Conservation (phyloP, 2,329 filamentous ascomycete species). For the Talaromyces funiculosus region DNA sequence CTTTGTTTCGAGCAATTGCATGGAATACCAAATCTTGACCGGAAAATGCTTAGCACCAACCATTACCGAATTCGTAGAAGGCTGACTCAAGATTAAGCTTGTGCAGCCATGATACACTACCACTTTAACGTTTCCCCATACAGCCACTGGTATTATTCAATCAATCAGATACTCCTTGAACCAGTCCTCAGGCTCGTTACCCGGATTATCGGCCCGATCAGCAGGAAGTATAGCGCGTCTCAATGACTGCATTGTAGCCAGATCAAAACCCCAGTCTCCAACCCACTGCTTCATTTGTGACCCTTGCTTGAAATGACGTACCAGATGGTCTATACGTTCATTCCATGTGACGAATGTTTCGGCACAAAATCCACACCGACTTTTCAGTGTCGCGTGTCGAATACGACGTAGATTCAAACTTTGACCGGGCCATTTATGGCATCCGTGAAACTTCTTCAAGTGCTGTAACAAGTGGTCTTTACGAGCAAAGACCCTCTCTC, state of each 20-base stretch:
- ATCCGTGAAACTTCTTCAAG: slow-evolving; percentile 50
- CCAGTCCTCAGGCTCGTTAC: neutral
- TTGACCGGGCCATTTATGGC: slow-evolving; percentile 34
- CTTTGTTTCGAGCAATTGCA: neutral
- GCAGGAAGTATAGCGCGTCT: neutral
- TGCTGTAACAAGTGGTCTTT: slow-evolving; percentile 56
- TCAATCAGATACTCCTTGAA: neutral
- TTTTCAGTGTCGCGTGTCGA: slow-evolving; percentile 41
- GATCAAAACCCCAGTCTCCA: slow-evolving; percentile 48
- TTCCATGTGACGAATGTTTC: slow-evolving; percentile 46
- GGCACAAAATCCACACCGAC: slow-evolving; percentile 51
- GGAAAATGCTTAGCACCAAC: too few species aligned
- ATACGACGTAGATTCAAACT: slow-evolving; percentile 47
- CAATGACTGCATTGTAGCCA: slow-evolving; percentile 21
- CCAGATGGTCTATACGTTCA: slow-evolving; percentile 49
- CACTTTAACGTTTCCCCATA: neutral
- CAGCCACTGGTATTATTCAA: neutral
- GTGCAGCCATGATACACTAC: too few species aligned
- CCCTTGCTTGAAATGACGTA: slow-evolving; percentile 51
- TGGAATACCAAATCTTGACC: neutral
- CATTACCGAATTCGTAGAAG: too few species aligned
- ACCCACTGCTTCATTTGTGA: slow-evolving; percentile 51
- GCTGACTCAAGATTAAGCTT: neutral
- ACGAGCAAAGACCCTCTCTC: slow-evolving; percentile 50
- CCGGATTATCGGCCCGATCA: neutral